A percentile compares a stretch with the other conserved stretches of the same genome.
Evolutionary conservation across 345 rosid species (phyloP).

Genomic region (Aethionema arabicum): DNA sequence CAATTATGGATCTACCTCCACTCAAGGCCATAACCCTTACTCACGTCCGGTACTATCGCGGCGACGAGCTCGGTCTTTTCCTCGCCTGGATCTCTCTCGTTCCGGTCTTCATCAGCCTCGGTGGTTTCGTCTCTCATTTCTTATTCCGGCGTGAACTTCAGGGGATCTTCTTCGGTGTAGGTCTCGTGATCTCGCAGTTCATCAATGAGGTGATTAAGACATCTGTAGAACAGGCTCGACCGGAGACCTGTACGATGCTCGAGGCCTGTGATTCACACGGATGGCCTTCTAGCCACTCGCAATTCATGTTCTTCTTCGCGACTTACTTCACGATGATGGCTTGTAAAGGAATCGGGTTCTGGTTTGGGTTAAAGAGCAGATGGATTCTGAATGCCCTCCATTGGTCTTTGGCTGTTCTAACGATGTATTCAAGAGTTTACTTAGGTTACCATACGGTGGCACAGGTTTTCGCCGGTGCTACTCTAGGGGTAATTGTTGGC

Average conservation of each 20-base stretch:
- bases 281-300: slow-evolving; percentile 96
- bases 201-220: slow-evolving; percentile 70
- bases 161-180: slow-evolving; percentile 79
- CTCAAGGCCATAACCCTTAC: slow-evolving; percentile 84
- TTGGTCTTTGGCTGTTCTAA: slow-evolving; percentile 70
- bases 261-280: slow-evolving; percentile 98
- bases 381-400: slow-evolving; percentile 45
- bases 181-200: slow-evolving; percentile 77
- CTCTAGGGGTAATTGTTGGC: slow-evolving; percentile 62
- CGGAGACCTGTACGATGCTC: slow-evolving; percentile 72
- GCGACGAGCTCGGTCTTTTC: slow-evolving; percentile 78
- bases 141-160: slow-evolving; percentile 93
- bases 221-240: slow-evolving; percentile 82
- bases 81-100: slow-evolving; percentile 91
- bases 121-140: slow-evolving; percentile 90
- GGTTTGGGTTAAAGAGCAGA: slow-evolving; percentile 48
- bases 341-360: slow-evolving; percentile 58
- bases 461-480: slow-evolving; percentile 86
- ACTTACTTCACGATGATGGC: slow-evolving; percentile 57
- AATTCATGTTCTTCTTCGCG: slow-evolving; percentile 90
- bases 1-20: slow-evolving; percentile 29
- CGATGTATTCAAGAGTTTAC: slow-evolving; percentile 91
- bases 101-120: slow-evolving; percentile 83
- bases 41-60: slow-evolving; percentile 76
- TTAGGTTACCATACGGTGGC: slow-evolving; percentile 85